Evolutionary conservation across 805 yeast genomes (phyloP), one percentile per base, ranked within the genome.

Genomic region (Clavispora phyllophila): DNA sequence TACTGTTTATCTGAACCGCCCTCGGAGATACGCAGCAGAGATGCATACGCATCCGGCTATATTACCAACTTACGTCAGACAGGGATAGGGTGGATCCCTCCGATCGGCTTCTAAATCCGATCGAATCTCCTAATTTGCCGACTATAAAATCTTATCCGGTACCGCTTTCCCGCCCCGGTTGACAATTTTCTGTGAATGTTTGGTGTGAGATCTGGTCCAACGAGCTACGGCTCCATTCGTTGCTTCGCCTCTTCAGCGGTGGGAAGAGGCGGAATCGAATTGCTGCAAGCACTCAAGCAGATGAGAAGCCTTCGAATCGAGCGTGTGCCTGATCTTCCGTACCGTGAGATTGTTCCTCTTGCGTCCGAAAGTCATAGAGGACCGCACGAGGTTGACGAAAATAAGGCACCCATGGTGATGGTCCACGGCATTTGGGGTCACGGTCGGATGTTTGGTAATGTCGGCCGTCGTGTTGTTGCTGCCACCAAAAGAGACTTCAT

Each of bases 361-460:
- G 13, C 31, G 3, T 9, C 23, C 17, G 36, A 39, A 18, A 45
- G 36, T 22, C 38, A 41, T 20, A 37, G 41, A 14, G 44, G 42
- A 27, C 39, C 44, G 34, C 9, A 18, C 9, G 26, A 19, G 15
- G 18, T 44, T 7, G 51, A 47, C 36, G 36, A 29, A 8, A 15
- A 33, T 3, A 44, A 46, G 40, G 44, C 63, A 1, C 76, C 79
- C 1, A 57, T 72, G 1, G 48, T 79, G 9, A 55, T 78, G 53
- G 50, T 79, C 12, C 84, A 79, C 54, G 84, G 84, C 1, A 63
- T 78, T 22, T 68, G 79, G 41, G 84, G 82, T 0, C 68, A 74
- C 5, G 64, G 63, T 31, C 65, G 62, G 39, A 72, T 70, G 52
- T 79, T 68, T 54, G 60, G 63, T 26, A 54, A 66, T 5, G 58